phyloP scores from a whole-genome alignment of 179 eudicot species.

The Beta lomatogona region DNA sequence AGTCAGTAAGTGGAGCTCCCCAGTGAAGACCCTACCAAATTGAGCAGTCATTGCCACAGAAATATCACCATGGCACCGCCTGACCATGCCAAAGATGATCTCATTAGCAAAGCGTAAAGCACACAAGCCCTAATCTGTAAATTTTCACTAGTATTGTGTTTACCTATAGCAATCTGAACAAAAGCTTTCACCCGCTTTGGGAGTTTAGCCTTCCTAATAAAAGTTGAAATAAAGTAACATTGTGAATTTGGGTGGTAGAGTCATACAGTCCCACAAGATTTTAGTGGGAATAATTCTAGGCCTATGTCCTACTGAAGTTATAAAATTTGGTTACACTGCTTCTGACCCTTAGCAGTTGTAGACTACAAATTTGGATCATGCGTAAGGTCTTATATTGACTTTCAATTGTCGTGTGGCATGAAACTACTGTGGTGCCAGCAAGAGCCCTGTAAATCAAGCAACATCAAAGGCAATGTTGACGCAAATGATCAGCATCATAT shows the following conservation, averaged over 20 bases:
- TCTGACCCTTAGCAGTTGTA: conserved; percentile 9
- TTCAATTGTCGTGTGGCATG: conserved; percentile 18
- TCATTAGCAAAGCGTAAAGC: neutral
- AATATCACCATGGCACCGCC: neutral
- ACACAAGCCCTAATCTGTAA: neutral
- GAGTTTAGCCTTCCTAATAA: neutral
- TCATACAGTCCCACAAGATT: neutral
- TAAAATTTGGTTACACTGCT: neutral
- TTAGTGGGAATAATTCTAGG: neutral
- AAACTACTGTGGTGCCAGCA: conserved; percentile 53
- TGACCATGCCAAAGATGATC: neutral
- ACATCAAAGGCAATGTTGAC: conserved; percentile 99
- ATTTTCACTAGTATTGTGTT: no score
- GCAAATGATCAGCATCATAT: conserved; percentile 92
- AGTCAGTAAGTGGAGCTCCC: neutral
- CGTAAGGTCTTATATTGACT: conserved; percentile 4
- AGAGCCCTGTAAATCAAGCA: conserved; percentile 93
- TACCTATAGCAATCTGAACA: neutral
- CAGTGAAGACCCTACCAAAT: neutral
- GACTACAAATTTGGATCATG: conserved; percentile 5
- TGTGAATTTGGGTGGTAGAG: neutral
- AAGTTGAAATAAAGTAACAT: neutral
- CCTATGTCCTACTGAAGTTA: neutral
- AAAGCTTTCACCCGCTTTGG: neutral
- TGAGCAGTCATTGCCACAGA: neutral